A percentile compares a stretch with the other conserved stretches of the same genome.
These are phyloP conservation scores for Syzygium aromaticum DNA, from an alignment of 345 rosid species.

Conservation along the genomic window DNA sequence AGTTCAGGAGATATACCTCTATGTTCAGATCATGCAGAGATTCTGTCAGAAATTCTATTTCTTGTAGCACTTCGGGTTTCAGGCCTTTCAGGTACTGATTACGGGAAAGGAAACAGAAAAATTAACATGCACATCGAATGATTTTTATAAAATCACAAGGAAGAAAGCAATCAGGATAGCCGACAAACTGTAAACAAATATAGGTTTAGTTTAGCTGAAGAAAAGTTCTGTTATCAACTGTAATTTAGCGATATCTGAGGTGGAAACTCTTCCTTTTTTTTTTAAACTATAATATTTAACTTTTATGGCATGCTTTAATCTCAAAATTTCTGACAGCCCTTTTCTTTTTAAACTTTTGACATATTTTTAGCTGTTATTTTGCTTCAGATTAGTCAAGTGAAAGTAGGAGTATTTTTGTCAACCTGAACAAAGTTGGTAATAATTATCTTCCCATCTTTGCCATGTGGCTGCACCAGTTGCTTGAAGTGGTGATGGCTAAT, in stretches of 20 bases:
- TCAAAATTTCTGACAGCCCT: neutral
- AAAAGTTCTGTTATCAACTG: neutral
- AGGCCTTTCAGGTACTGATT: constrained; percentile 52
- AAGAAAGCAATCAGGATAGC: neutral
- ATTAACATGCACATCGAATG: neutral
- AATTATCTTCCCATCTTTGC: constrained; percentile 58
- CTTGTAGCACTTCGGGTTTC: constrained; percentile 44
- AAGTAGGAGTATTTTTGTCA: neutral
- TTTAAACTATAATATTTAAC: neutral
- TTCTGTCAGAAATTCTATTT: constrained; percentile 49
- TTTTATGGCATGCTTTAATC: neutral
- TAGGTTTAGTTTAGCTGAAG: neutral
- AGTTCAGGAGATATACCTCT: constrained; percentile 32
- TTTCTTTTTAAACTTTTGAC: neutral
- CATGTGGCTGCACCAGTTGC: constrained; percentile 60
- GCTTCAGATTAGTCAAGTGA: neutral
- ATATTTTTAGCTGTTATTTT: neutral
- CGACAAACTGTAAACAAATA: neutral
- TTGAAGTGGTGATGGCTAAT: constrained; percentile 76
- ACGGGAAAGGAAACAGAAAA: neutral
- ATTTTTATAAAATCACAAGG: neutral
- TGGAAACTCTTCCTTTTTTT: neutral
- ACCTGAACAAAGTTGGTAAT: constrained; percentile 59
- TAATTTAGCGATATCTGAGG: neutral
- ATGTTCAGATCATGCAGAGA: constrained; percentile 31